Evolutionary conservation across 176 grass and related monocot genomes (phyloP).

Genomic region (Paspalum vaginatum): DNA sequence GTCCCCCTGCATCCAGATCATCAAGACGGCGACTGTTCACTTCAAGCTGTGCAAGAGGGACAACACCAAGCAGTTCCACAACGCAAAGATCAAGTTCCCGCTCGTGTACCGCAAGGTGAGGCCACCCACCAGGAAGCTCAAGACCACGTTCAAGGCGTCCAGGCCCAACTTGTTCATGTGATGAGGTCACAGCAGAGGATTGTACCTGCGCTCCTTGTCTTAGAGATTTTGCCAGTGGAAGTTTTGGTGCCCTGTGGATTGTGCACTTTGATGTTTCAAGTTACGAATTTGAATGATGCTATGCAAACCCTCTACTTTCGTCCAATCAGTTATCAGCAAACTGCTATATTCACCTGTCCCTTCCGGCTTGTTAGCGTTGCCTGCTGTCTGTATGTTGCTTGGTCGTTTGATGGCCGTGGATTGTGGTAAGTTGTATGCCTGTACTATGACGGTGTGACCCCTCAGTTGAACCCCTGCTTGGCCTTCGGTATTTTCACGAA

Average conservation of each 20-base stretch:
- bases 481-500: neutral
- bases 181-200: neutral
- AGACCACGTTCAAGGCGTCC: slow-evolving; percentile 91
- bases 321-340: slow-evolving; percentile 2
- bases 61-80: slow-evolving; percentile 94
- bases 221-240: slow-evolving; percentile 28
- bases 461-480: neutral
- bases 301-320: neutral
- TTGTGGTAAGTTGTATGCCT: neutral
- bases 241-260: slow-evolving; percentile 42
- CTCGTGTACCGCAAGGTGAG: slow-evolving; percentile 83
- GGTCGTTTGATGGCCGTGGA: neutral
- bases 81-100: slow-evolving; percentile 71
- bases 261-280: slow-evolving; percentile 24
- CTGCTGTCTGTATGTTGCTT: no score
- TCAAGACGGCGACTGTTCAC: slow-evolving; percentile 79
- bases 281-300: neutral
- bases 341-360: neutral
- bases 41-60: slow-evolving; percentile 96
- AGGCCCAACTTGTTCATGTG: slow-evolving; percentile 90
- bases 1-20: slow-evolving; percentile 85
- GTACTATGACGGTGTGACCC: neutral
- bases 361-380: neutral
- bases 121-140: slow-evolving; percentile 79
- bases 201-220: neutral